phyloP scores from a whole-genome alignment of 129 eudicot species.

The Escallonia herrerae region DNA sequence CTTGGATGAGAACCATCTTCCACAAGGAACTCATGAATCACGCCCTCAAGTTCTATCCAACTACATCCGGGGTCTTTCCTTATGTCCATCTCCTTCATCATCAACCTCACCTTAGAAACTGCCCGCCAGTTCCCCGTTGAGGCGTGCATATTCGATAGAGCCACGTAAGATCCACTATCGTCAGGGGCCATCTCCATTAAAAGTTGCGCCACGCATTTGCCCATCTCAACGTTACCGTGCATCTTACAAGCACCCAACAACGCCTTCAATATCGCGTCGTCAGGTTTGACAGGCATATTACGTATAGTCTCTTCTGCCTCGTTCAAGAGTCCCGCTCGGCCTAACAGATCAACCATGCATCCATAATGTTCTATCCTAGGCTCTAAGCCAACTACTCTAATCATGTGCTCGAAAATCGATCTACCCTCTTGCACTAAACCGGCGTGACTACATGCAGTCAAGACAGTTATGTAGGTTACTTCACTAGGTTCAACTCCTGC shows the following conservation, averaged over 20 bases:
- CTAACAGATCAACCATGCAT: constrained; percentile 59
- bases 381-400: constrained; percentile 20
- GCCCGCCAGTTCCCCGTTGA: constrained; percentile 36
- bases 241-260: constrained; percentile 56
- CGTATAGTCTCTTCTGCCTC: constrained; percentile 42
- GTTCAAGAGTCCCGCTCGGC: constrained; percentile 42
- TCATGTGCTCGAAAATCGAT: constrained; percentile 37
- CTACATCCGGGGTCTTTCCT: constrained; percentile 61
- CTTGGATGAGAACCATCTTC: constrained; percentile 45
- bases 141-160: constrained; percentile 51
- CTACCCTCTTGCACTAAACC: constrained; percentile 50
- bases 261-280: constrained; percentile 47
- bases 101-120: constrained; percentile 39
- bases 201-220: constrained; percentile 29
- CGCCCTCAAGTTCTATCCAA: constrained; percentile 57
- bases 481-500: constrained; percentile 31
- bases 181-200: constrained; percentile 30
- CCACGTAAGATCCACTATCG: constrained; percentile 52
- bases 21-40: constrained; percentile 44
- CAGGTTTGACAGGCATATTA: constrained; percentile 35
- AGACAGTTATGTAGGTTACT: constrained; percentile 36
- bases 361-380: constrained; percentile 53
- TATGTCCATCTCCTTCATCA: constrained; percentile 39
- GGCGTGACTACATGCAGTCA: constrained; percentile 52
- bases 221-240: constrained; percentile 41